phyloP scores from a whole-genome alignment of 257 asterid species.

The Solanum okadae region DNA sequence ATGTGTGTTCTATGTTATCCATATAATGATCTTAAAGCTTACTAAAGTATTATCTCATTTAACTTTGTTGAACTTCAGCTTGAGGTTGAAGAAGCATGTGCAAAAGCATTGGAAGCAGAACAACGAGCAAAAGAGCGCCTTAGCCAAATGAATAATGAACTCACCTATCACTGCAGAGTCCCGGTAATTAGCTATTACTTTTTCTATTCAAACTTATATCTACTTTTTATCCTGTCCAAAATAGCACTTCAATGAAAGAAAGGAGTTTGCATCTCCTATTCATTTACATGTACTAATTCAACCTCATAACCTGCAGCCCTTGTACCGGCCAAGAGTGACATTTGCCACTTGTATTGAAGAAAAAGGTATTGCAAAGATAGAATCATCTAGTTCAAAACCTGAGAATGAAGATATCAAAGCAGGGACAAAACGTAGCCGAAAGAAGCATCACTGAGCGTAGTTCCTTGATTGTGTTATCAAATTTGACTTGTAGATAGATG shows the following conservation, averaged over 20 bases:
- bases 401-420: not conserved
- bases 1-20: not conserved
- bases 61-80: slow-evolving; percentile 10
- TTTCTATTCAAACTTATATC: not conserved
- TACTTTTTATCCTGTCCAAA: not conserved
- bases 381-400: not conserved
- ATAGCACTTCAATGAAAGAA: not conserved
- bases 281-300: not conserved
- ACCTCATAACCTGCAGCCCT: slow-evolving; percentile 16
- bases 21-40: not conserved
- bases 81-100: slow-evolving; percentile 45
- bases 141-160: slow-evolving; percentile 46
- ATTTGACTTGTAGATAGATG: not conserved
- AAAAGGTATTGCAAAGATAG: slow-evolving; percentile 1
- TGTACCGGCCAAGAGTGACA: slow-evolving; percentile 52
- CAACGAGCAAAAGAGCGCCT: slow-evolving; percentile 47
- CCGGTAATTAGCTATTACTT: slow-evolving; percentile 26
- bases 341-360: slow-evolving; percentile 26
- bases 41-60: not conserved
- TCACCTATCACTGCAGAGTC: slow-evolving; percentile 51
- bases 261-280: not conserved
- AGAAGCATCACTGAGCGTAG: not conserved
- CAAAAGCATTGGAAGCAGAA: slow-evolving; percentile 39
- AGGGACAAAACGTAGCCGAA: not conserved
- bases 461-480: not conserved